Percentiles rank a stretch among this genome's conserved stretches.
Evolutionary conservation across 208 protist genomes (phyloP).

Genomic region (Wallacemonas sp.): DNA sequence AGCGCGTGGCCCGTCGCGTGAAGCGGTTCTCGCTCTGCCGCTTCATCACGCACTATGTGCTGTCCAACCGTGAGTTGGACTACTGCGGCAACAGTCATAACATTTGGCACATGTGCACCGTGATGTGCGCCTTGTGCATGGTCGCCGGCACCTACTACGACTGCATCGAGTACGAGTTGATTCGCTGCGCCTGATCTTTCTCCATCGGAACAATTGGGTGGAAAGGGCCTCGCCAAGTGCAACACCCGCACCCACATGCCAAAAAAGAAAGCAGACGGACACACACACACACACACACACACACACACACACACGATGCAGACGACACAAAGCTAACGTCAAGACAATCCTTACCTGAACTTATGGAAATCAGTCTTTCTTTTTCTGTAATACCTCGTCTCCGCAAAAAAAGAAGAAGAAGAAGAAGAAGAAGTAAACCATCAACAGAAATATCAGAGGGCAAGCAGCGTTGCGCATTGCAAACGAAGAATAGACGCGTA

Average conservation of each 20-base stretch:
- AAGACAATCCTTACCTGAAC: too few species aligned
- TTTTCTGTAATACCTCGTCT: too few species aligned
- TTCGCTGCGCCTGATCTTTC: constrained; percentile 33
- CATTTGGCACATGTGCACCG: constrained; percentile 68
- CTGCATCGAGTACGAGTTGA: constrained; percentile 56
- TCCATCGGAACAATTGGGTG: too few species aligned
- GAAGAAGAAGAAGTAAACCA: too few species aligned
- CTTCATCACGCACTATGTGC: constrained; percentile 36
- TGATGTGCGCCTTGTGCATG: constrained; percentile 43
- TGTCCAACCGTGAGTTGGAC: constrained; percentile 49
- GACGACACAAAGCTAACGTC: too few species aligned
- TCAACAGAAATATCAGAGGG: too few species aligned
- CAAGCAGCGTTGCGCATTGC: too few species aligned
- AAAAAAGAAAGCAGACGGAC: too few species aligned
- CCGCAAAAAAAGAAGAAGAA: too few species aligned
- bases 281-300: background rate
- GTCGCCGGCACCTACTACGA: constrained; percentile 70
- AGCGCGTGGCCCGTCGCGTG: background rate
- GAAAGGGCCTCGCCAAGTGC: too few species aligned
- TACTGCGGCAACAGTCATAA: constrained; percentile 72
- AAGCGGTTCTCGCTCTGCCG: constrained; percentile 17
- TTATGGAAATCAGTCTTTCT: too few species aligned
- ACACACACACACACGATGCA: background rate
- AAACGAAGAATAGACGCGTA: too few species aligned
- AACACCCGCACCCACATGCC: background rate